A percentile compares a stretch with the other conserved stretches of the same genome.
Conservation (phyloP, 2,329 filamentous ascomycete species). For the Fusarium caatingaense region DNA sequence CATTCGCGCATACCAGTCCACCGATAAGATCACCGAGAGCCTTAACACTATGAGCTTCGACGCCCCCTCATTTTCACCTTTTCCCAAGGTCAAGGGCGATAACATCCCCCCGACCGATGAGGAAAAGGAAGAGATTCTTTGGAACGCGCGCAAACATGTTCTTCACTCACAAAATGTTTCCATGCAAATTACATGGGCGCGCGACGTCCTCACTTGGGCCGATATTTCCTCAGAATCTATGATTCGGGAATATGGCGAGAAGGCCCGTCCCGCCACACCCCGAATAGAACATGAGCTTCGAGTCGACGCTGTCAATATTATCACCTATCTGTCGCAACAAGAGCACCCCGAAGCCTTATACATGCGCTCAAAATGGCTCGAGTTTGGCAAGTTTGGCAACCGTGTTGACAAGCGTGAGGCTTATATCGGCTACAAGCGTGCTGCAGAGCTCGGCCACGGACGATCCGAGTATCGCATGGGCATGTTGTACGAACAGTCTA, state of each 20-base stretch:
- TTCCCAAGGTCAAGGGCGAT: slow-evolving; percentile 85
- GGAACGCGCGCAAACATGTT: slow-evolving; percentile 84
- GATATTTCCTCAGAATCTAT: slow-evolving; percentile 85
- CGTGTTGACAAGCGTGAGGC: slow-evolving; percentile 95
- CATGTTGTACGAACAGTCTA: slow-evolving; percentile 97
- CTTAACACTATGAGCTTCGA: slow-evolving; percentile 61
- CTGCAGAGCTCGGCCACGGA: slow-evolving; percentile 87
- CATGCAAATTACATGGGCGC: slow-evolving; percentile 96
- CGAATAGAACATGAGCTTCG: slow-evolving; percentile 89
- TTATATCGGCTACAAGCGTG: slow-evolving; percentile 84
- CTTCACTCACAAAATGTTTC: slow-evolving; percentile 94
- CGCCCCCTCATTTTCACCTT: slow-evolving; percentile 87
- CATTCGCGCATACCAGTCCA: slow-evolving; percentile 53
- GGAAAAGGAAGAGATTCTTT: slow-evolving; percentile 90
- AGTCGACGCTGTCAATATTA: slow-evolving; percentile 90
- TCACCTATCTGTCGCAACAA: slow-evolving; percentile 89
- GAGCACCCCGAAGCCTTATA: slow-evolving; percentile 94
- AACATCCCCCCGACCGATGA: slow-evolving; percentile 95
- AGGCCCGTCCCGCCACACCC: slow-evolving; percentile 78
- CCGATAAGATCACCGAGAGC: slow-evolving; percentile 50
- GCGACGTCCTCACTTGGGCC: slow-evolving; percentile 89
- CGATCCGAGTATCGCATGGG: slow-evolving; percentile 96
- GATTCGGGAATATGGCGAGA: slow-evolving; percentile 67
- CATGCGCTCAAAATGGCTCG: slow-evolving; percentile 94
- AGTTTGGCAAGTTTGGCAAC: slow-evolving; percentile 95